These are phyloP conservation scores for Phycomyces blakesleeanus DNA, from an alignment of 192 early-diverging fungal species.

Conservation along the genomic window DNA sequence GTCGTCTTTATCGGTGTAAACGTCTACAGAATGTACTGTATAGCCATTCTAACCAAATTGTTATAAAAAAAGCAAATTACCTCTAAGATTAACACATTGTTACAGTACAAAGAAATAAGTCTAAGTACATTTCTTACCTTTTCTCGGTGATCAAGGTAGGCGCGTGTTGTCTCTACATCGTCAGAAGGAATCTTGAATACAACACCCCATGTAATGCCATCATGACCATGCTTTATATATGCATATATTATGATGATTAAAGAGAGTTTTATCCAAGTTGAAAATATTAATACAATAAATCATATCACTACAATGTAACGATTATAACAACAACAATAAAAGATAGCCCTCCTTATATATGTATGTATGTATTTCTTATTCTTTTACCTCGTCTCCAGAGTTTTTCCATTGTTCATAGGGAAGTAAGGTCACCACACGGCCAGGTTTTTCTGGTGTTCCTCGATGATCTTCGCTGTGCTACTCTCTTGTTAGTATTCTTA, in stretches of 20 bases:
- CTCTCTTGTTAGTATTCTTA: slow-evolving; percentile 16
- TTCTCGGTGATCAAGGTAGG: slow-evolving; percentile 83
- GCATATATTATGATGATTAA: no score
- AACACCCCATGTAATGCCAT: slow-evolving; percentile 72
- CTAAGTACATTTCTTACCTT: no score
- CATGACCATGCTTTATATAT: slow-evolving; percentile 37
- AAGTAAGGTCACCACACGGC: slow-evolving; percentile 84
- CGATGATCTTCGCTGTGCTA: slow-evolving; percentile 82
- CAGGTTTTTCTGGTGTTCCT: slow-evolving; percentile 72
- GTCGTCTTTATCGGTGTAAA: slow-evolving; percentile 23
- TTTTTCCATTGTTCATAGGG: slow-evolving; percentile 63
- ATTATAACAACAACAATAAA: no score
- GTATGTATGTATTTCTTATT: no score
- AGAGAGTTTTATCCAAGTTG: no score
- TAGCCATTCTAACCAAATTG: slow-evolving; percentile 91
- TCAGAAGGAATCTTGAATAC: slow-evolving; percentile 72
- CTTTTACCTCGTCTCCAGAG: slow-evolving; percentile 47
- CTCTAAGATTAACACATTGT: not conserved
- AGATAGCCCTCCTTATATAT: no score
- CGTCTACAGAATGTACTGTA: slow-evolving; percentile 48
- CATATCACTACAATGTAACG: not conserved
- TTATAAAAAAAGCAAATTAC: no score
- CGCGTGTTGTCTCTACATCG: slow-evolving; percentile 61
- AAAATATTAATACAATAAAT: slow-evolving; percentile 2
- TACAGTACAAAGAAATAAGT: not conserved